These are phyloP conservation scores for Hanseniaspora pseudoguilliermondii DNA, from an alignment of 805 yeast genomes.

Conservation along the genomic window DNA sequence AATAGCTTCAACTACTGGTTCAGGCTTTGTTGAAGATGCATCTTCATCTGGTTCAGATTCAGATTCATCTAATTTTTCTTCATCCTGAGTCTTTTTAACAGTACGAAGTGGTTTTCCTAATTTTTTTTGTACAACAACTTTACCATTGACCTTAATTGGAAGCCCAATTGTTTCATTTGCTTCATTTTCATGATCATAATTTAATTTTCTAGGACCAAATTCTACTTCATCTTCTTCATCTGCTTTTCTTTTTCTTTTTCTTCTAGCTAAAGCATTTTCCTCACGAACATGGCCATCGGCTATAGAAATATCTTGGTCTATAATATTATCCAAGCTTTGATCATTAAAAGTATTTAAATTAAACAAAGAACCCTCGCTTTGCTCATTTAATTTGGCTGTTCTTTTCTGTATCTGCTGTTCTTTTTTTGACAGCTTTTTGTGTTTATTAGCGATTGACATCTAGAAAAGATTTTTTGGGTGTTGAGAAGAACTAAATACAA, in stretches of 20 bases:
- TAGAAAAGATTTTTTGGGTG: too few species aligned
- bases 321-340: background rate
- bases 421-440: constrained; percentile 15
- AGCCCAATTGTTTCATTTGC: constrained; percentile 45
- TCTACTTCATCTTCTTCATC: constrained; percentile 72
- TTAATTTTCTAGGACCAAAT: constrained; percentile 65
- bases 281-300: constrained; percentile 16
- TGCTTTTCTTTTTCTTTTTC: constrained; percentile 18
- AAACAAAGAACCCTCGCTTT: constrained; percentile 22
- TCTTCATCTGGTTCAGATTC: constrained; percentile 16
- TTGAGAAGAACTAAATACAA: too few species aligned
- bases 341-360: constrained; percentile 18
- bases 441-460: background rate
- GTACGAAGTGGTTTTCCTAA: constrained; percentile 16
- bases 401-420: constrained; percentile 22
- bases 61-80: constrained; percentile 13
- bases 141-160: constrained; percentile 72
- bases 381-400: constrained; percentile 24
- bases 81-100: constrained; percentile 7
- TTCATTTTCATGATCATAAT: constrained; percentile 31
- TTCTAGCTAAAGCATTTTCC: constrained; percentile 4
- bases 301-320: constrained; percentile 14
- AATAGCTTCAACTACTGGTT: constrained; percentile 23
- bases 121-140: constrained; percentile 38
- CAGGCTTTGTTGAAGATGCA: constrained; percentile 19